phyloP scores from a whole-genome alignment of 805 yeast genomes.

The Nadsonia fulvescens region DNA sequence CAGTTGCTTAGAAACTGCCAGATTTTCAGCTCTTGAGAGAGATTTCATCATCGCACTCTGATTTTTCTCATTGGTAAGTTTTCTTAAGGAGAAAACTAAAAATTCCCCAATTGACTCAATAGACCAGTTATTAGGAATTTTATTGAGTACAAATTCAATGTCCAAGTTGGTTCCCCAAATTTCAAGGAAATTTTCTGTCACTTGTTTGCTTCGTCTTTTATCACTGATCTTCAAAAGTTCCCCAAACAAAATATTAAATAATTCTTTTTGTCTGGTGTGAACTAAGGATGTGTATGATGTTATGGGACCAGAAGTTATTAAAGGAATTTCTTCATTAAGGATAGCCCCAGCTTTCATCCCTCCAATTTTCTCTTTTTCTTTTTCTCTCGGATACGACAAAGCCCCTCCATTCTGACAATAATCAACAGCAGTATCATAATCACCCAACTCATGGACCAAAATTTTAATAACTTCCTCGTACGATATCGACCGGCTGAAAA shows the following conservation, averaged over 20 bases:
- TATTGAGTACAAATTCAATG: conserved; percentile 13
- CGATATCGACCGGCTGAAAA: conserved; percentile 17
- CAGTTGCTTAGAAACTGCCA: conserved; percentile 6
- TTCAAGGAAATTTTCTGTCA: too few relatives aligned
- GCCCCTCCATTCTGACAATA: conserved; percentile 16
- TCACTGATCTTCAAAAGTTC: conserved; percentile 14
- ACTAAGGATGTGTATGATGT: too few relatives aligned
- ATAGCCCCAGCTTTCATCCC: conserved; percentile 4
- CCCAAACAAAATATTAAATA: conserved; percentile 14
- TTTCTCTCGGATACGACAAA: conserved; percentile 6
- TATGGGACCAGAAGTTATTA: conserved; percentile 4
- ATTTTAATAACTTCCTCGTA: conserved; percentile 18
- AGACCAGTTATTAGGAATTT: conserved; percentile 18
- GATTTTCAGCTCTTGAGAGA: conserved; percentile 10
- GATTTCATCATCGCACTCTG: conserved; percentile 8
- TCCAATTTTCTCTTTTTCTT: too few relatives aligned
- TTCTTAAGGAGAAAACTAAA: conserved; percentile 8
- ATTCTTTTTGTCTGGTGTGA: conserved; percentile 12
- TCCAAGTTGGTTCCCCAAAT: conserved; percentile 16
- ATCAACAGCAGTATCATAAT: conserved; percentile 18
- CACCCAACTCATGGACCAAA: conserved; percentile 17
- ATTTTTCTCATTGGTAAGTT: conserved; percentile 9
- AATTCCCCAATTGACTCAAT: conserved; percentile 15
- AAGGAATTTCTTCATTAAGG: conserved; percentile 3
- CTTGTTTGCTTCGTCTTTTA: too few relatives aligned